phyloP scores from a whole-genome alignment of 345 rosid species.

The Salix udensis region DNA sequence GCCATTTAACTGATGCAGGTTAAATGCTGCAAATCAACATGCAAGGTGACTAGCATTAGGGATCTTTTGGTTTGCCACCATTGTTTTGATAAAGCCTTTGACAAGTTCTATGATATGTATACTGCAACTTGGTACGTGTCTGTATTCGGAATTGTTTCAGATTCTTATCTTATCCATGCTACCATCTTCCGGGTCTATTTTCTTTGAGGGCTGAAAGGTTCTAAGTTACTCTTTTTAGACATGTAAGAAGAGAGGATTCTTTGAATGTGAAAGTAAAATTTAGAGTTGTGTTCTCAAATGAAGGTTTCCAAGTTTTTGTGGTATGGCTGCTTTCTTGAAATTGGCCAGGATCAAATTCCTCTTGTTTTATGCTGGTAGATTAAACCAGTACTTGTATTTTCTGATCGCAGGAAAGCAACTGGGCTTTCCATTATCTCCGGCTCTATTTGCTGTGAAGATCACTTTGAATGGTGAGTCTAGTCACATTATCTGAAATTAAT shows the following conservation, averaged over 20 bases:
- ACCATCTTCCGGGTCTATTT: neutral
- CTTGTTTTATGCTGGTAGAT: neutral
- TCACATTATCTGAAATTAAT: neutral
- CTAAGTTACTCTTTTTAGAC: neutral
- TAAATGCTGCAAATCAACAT: constrained; percentile 73
- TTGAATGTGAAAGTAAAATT: neutral
- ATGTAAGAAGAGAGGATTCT: neutral
- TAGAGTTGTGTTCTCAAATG: neutral
- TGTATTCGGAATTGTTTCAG: neutral
- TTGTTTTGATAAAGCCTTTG: constrained; percentile 65
- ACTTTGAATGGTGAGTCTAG: constrained; percentile 51
- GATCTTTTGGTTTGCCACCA: constrained; percentile 66
- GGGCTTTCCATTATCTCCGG: constrained; percentile 54
- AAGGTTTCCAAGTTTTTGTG: neutral
- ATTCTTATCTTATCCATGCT: no score
- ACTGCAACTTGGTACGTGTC: constrained; percentile 59
- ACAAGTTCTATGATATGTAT: constrained; percentile 66
- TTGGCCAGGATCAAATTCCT: neutral
- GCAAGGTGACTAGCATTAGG: constrained; percentile 55
- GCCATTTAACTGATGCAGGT: constrained; percentile 35
- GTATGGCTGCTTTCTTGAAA: neutral
- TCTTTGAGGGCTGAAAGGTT: no score
- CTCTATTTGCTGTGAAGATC: constrained; percentile 72
- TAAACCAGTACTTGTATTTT: neutral
- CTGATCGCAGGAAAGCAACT: constrained; percentile 45